Evolutionary conservation across 371 early-diverging fungal genomes (phyloP), one percentile per base, ranked within the genome.

Genomic region (Lichtheimia hyalospora): DNA sequence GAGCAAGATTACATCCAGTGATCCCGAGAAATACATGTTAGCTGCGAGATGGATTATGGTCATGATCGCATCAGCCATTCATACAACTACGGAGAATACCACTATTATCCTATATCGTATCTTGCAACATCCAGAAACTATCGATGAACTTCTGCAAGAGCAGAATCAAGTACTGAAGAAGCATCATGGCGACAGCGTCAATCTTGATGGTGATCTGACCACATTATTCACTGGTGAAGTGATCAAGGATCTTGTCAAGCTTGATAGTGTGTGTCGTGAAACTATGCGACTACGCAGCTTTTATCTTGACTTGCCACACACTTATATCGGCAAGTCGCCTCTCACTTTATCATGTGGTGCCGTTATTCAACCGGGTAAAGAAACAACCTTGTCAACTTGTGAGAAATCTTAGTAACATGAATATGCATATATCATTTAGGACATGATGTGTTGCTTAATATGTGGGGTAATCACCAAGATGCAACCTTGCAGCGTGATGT

Each of bases 231-330:
- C 25, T 59, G 42, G 1, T 1, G 57, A 39, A 7, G 60, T 68
- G 1, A 27, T 69, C 55, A 75, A 73, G 57, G 61, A 62, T 57
- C 2, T 84, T 59, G 65, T 58, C 3, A 64, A 79, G 13, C 59
- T 84, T 34, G 85, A 84, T 28, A 82, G 82, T 6, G 72, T 77
- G 25, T 64, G 78, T 4, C 81, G 81, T 21, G 85, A 84, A 58
- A 12, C 70, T 0, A 53, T 77, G 49, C 61, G 85, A 23, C 44
- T 51, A 12, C 58, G 75, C 14, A 64, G 57, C 3, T 60, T 55
- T 3, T 61, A 52, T 2, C 12, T 77, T 21, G 49, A 49, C 0
- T 49, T 77, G 20, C 16, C 61, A 1, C 84, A 84, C 41, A 64
- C 44, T 0, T 60, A 74, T 27, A 39, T 57, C 12, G 64, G 75